A percentile compares a stretch with the other conserved stretches of the same genome.
Conservation (phyloP, 495 filamentous ascomycete species). For the Neurospora sp. region DNA sequence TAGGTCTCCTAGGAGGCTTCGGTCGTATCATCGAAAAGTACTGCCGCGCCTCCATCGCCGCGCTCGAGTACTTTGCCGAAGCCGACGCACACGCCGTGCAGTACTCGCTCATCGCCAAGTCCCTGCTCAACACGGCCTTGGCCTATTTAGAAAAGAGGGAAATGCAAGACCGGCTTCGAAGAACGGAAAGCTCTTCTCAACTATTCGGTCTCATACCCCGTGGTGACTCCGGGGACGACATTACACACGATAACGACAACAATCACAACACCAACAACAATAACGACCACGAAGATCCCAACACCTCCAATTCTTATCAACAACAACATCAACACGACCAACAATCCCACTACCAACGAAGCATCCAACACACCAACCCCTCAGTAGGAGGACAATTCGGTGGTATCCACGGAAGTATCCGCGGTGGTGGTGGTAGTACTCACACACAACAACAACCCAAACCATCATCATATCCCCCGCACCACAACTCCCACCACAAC, state of each 20-base stretch:
- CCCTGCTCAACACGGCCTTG: conserved; percentile 28
- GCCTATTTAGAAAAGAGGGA: conserved; percentile 30
- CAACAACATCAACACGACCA: background rate
- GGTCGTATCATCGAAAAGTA: conserved; percentile 37
- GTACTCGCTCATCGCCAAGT: conserved; percentile 37
- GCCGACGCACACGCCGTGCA: conserved; percentile 33
- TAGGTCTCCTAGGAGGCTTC: conserved; percentile 33
- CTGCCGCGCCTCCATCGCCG: conserved; percentile 26
- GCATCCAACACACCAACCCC: background rate
- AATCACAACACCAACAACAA: background rate
- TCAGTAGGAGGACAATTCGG: background rate
- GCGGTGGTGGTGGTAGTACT: background rate
- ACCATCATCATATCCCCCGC: background rate
- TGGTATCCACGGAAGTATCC: background rate
- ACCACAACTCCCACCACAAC: background rate
- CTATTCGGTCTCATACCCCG: conserved; percentile 32
- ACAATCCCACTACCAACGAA: background rate
- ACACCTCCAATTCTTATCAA: background rate
- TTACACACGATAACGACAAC: background rate
- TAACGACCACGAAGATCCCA: background rate
- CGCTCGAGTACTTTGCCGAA: conserved; percentile 32
- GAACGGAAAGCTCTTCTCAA: conserved; percentile 33
- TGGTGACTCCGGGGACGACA: background rate
- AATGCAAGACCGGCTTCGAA: conserved; percentile 24
- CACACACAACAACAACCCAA: background rate